Conservation (phyloP, 805 yeast genomes). For the Wickerhamomyces ciferrii region DNA sequence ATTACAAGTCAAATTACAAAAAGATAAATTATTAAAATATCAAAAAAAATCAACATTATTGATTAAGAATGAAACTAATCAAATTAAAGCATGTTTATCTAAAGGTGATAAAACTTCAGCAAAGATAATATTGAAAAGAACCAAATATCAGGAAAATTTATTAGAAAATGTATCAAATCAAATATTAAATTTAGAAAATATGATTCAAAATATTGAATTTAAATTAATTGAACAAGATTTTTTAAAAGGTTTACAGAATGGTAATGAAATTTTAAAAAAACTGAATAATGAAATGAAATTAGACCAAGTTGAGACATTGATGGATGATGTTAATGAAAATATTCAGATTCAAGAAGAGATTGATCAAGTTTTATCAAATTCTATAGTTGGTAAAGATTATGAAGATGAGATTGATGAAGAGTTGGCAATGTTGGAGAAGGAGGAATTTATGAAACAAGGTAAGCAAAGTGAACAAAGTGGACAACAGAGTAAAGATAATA, state of each 20-base stretch:
- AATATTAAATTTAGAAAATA: conserved; percentile 69
- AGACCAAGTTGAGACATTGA: conserved; percentile 71
- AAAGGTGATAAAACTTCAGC: conserved; percentile 42
- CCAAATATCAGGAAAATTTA: conserved; percentile 78
- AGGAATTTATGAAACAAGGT: conserved; percentile 37
- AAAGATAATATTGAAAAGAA: conserved; percentile 62
- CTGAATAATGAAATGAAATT: conserved; percentile 75
- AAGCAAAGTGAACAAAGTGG: too few relatives aligned
- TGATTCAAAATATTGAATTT: conserved; percentile 80
- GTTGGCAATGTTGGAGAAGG: conserved; percentile 43
- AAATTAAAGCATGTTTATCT: conserved; percentile 24
- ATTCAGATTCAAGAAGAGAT: conserved; percentile 73
- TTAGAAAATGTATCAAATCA: conserved; percentile 71
- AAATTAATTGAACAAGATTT: conserved; percentile 87
- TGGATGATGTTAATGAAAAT: conserved; percentile 85
- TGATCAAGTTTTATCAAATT: conserved; percentile 40
- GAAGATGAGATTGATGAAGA: conserved; percentile 69
- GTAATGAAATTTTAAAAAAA: conserved; percentile 69
- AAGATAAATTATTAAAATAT: conserved; percentile 79
- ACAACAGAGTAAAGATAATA: not conserved
- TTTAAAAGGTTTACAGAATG: conserved; percentile 71
- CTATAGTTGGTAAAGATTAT: conserved; percentile 26
- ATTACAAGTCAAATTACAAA: conserved; percentile 78
- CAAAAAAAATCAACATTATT: conserved; percentile 46
- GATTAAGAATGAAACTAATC: conserved; percentile 50